These are phyloP conservation scores for Marsdenia floribunda DNA, from an alignment of 257 asterid genomes.

Conservation along the genomic window DNA sequence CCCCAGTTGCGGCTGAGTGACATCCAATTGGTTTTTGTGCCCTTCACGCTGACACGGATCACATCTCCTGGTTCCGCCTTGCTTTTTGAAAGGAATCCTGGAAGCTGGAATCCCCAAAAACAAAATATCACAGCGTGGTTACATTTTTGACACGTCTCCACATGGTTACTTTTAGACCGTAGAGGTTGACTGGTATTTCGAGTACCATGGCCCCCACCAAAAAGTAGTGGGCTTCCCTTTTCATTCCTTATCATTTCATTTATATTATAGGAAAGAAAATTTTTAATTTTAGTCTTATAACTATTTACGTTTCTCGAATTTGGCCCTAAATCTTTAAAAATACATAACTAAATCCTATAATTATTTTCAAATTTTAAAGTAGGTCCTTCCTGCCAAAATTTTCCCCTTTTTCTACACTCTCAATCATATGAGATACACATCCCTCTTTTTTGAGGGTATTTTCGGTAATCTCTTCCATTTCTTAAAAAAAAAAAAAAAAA, in stretches of 20 bases:
- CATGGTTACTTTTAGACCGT: slow-evolving; percentile 12
- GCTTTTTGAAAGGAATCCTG: slow-evolving; percentile 56
- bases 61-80: slow-evolving; percentile 69
- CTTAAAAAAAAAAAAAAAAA: no score
- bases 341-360: no score
- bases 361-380: no score
- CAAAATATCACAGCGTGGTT: background rate
- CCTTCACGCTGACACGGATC: slow-evolving; percentile 46
- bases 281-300: no score
- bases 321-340: no score
- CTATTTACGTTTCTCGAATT: no score
- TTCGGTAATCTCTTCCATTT: no score
- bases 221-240: slow-evolving; percentile 9
- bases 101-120: slow-evolving; percentile 28
- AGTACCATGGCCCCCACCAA: slow-evolving; percentile 13
- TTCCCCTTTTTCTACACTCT: no score
- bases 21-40: slow-evolving; percentile 50
- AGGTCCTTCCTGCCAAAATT: no score
- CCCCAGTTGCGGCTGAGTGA: slow-evolving; percentile 67
- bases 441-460: no score
- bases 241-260: background rate
- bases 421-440: no score
- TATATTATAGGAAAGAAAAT: no score
- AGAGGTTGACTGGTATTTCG: slow-evolving; percentile 35
- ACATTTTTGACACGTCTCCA: background rate